These are phyloP conservation scores for Trichoderma koningii DNA, from an alignment of 2,329 filamentous ascomycete species.

Conservation along the genomic window DNA sequence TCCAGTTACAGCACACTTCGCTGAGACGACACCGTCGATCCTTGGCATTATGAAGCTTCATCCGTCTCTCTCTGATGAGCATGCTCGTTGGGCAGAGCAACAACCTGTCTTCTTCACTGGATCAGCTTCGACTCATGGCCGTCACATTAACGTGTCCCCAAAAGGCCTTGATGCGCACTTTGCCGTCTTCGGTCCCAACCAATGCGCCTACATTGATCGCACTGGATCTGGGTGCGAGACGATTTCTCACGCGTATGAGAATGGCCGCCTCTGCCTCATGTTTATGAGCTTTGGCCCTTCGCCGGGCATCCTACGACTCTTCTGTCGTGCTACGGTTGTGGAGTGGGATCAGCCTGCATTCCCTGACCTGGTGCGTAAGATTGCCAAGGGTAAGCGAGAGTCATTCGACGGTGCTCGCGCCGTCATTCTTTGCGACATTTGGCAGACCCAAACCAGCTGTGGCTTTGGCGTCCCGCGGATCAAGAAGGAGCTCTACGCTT, in stretches of 20 bases:
- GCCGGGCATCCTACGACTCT: constrained; percentile 66
- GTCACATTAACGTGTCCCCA: constrained; percentile 75
- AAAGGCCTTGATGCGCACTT: constrained; percentile 70
- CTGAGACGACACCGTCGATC: neutral
- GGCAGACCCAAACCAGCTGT: constrained; percentile 67
- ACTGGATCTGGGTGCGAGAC: constrained; percentile 78
- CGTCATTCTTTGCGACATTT: constrained; percentile 63
- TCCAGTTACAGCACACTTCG: neutral
- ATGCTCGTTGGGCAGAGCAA: constrained; percentile 63
- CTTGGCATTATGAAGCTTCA: constrained; percentile 59
- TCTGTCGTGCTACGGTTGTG: constrained; percentile 60
- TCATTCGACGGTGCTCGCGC: constrained; percentile 56
- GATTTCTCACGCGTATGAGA: constrained; percentile 74
- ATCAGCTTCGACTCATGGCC: constrained; percentile 66
- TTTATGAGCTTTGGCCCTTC: constrained; percentile 65
- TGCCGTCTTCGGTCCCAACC: constrained; percentile 58
- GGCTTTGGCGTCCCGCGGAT: constrained; percentile 65
- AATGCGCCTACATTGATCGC: constrained; percentile 71
- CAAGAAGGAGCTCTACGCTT: constrained; percentile 43
- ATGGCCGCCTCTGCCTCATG: constrained; percentile 73
- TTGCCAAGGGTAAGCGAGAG: constrained; percentile 41
- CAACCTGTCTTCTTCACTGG: constrained; percentile 77
- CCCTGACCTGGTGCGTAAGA: constrained; percentile 48
- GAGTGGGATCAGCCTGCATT: constrained; percentile 60
- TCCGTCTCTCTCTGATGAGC: constrained; percentile 54